Evolutionary conservation across 345 rosid genomes (phyloP).

Genomic region (Turnera subulata): DNA sequence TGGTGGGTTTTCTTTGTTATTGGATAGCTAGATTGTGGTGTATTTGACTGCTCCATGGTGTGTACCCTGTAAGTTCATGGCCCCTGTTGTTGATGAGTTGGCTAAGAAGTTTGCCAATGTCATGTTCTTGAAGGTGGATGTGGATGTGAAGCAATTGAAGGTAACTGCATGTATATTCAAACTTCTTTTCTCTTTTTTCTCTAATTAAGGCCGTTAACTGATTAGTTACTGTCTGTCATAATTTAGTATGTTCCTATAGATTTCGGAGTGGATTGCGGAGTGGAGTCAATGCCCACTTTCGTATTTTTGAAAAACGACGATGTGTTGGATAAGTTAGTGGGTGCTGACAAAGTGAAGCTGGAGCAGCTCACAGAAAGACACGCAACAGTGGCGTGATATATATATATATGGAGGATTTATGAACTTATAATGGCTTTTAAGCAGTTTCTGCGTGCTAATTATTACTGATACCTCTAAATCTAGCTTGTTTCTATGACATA

Average conservation of each 20-base stretch:
- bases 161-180: constrained; percentile 6
- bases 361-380: neutral
- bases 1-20: neutral
- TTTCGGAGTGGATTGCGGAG: neutral
- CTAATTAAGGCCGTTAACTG: neutral
- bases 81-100: constrained; percentile 19
- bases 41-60: constrained; percentile 37
- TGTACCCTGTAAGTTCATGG: constrained; percentile 24
- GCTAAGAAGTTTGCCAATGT: constrained; percentile 29
- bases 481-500: neutral
- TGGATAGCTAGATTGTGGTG: constrained; percentile 25
- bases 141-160: constrained; percentile 27
- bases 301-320: constrained; percentile 2
- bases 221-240: neutral
- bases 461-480: neutral
- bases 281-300: constrained; percentile 7
- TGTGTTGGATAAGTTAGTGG: constrained; percentile 1
- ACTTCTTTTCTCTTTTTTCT: neutral
- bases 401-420: neutral
- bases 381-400: constrained; percentile 1
- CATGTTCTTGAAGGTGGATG: constrained; percentile 32
- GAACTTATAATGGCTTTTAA: neutral
- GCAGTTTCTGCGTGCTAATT: neutral
- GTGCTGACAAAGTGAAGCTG: constrained; percentile 17
- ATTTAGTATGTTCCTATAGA: neutral